Percentiles rank a stretch among this genome's conserved stretches.
Conservation (phyloP, 495 filamentous ascomycete species). For the Lasiosphaeria hispida region DNA sequence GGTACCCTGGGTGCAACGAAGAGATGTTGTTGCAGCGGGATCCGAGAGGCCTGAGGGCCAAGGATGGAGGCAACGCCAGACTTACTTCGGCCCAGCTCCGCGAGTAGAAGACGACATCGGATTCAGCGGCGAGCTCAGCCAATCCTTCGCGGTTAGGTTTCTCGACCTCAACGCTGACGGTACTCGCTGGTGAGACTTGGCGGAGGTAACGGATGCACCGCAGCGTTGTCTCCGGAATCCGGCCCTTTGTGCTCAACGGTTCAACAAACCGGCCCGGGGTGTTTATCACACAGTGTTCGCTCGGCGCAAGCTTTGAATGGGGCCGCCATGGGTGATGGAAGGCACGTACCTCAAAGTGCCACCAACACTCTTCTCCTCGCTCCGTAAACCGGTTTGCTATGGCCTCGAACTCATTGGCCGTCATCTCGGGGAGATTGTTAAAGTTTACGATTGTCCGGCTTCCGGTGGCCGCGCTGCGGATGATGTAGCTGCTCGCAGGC, state of each 20-base stretch:
- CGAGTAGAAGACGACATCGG: constrained; percentile 70
- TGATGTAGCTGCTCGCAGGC: constrained; percentile 69
- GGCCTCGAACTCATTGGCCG: constrained; percentile 50
- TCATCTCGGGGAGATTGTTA: constrained; percentile 67
- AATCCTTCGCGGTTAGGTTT: constrained; percentile 63
- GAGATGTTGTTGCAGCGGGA: too few species aligned
- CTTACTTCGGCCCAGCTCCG: constrained; percentile 66
- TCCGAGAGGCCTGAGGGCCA: neutral
- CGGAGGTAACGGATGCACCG: constrained; percentile 60
- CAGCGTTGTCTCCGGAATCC: constrained; percentile 61
- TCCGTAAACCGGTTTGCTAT: constrained; percentile 16
- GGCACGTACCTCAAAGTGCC: constrained; percentile 66
- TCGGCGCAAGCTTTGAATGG: too few species aligned
- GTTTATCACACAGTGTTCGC: too few species aligned
- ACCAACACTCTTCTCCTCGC: constrained; percentile 48
- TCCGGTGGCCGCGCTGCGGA: constrained; percentile 56
- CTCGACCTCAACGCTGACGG: constrained; percentile 68
- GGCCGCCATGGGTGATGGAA: neutral
- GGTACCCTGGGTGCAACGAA: neutral
- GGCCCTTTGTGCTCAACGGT: constrained; percentile 48
- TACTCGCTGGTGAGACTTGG: constrained; percentile 40
- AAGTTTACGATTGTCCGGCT: constrained; percentile 71
- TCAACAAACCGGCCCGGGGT: too few species aligned
- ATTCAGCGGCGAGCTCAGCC: constrained; percentile 57
- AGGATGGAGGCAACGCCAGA: neutral